Evolutionary conservation across 106 monocot species (phyloP).

Genomic region (Acorus calamus): DNA sequence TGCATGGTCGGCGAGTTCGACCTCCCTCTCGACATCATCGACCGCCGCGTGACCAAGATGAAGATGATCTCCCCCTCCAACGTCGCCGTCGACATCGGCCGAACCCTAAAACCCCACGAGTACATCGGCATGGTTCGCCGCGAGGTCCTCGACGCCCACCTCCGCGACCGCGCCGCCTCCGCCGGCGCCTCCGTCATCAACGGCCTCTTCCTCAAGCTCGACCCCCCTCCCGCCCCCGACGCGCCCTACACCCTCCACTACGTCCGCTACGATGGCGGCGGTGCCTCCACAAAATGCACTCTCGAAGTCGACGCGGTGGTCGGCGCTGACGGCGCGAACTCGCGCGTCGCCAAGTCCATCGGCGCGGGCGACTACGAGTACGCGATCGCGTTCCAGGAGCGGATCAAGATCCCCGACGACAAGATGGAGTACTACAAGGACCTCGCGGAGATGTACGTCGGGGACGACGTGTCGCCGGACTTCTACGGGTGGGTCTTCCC

Average conservation of each 20-base stretch:
- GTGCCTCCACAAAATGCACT: conserved; percentile 10
- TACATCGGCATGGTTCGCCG: not conserved
- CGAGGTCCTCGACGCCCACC: too few species aligned
- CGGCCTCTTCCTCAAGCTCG: conserved; percentile 46
- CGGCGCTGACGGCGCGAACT: conserved; percentile 91
- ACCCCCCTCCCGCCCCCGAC: conserved; percentile 20
- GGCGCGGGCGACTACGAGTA: conserved; percentile 89
- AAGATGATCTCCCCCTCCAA: not conserved
- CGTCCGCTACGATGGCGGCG: conserved; percentile 23
- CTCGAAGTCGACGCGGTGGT: conserved; percentile 63
- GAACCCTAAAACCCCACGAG: not conserved
- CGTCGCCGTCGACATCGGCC: not conserved
- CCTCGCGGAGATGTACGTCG: conserved; percentile 89
- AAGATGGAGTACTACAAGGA: conserved; percentile 78
- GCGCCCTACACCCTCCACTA: conserved; percentile 44
- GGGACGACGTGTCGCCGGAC: conserved; percentile 85
- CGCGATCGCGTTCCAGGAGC: conserved; percentile 69
- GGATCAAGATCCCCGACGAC: conserved; percentile 47
- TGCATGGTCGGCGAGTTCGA: not conserved
- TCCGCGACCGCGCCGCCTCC: conserved; percentile 34
- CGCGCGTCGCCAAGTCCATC: conserved; percentile 80
- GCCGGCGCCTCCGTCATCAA: conserved; percentile 66
- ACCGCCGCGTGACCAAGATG: not conserved
- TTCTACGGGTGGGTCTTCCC: conserved; percentile 99
- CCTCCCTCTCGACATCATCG: not conserved